Conservation (phyloP, 1,284 basidiomycete species). For the Microbotryomycetes sp. region DNA sequence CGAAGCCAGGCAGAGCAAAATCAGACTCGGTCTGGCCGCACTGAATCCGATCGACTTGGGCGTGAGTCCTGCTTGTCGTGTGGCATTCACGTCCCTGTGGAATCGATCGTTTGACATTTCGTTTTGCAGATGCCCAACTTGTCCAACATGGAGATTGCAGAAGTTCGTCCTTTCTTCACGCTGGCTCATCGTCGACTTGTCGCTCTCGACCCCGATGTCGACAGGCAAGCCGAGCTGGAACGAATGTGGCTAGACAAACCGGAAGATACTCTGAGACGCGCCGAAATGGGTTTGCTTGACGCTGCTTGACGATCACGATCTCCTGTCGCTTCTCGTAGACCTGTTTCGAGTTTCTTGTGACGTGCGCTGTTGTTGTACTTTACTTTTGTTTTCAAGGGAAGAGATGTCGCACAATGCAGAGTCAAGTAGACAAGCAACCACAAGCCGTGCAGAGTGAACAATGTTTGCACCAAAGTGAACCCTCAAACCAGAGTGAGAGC, state of each 20-base stretch:
- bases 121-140: slow-evolving; percentile 70
- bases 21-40: slow-evolving; percentile 64
- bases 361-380: not conserved
- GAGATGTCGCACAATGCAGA: too few relatives aligned
- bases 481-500: not conserved
- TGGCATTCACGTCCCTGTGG: not conserved
- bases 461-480: too few relatives aligned
- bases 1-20: slow-evolving; percentile 89
- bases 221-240: slow-evolving; percentile 19
- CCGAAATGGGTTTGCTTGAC: not conserved
- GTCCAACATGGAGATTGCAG: slow-evolving; percentile 84
- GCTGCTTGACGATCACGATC: not conserved
- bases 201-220: slow-evolving; percentile 30
- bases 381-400: too few relatives aligned
- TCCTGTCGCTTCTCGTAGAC: too few relatives aligned
- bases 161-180: slow-evolving; percentile 76
- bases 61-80: slow-evolving; percentile 48
- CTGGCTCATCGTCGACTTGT: slow-evolving; percentile 31
- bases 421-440: too few relatives aligned
- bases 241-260: slow-evolving; percentile 24
- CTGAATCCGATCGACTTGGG: slow-evolving; percentile 54
- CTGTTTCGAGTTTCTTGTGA: too few relatives aligned
- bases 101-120: not conserved
- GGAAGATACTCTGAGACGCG: not conserved
- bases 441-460: too few relatives aligned